These are phyloP conservation scores for Gossypium trilobum DNA, from an alignment of 441 rosid species.

Conservation along the genomic window DNA sequence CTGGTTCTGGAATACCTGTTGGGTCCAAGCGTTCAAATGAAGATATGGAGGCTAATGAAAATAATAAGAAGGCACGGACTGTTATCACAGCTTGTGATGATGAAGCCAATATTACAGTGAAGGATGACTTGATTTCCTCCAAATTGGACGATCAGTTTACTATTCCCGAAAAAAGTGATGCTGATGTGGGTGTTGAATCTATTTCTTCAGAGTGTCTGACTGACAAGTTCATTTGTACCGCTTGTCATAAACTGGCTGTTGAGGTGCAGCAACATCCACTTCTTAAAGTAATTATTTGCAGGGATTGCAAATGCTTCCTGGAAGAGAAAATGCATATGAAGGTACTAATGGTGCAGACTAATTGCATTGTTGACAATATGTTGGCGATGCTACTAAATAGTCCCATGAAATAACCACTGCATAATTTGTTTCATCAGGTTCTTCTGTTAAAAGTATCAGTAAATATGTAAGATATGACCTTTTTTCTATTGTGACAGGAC, in stretches of 20 bases:
- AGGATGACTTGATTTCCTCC: constrained; percentile 21
- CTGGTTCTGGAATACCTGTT: constrained; percentile 26
- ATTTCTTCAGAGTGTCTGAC: constrained; percentile 27
- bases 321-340: constrained; percentile 53
- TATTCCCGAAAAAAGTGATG: constrained; percentile 20
- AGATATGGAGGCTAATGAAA: constrained; percentile 27
- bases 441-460: neutral
- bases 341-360: constrained; percentile 39
- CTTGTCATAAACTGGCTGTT: constrained; percentile 51
- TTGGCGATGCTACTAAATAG: neutral
- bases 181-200: constrained; percentile 20
- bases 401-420: neutral
- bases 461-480: neutral
- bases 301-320: constrained; percentile 65
- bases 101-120: constrained; percentile 31
- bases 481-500: constrained; percentile 39
- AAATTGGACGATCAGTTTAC: constrained; percentile 26
- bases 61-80: constrained; percentile 40
- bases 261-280: constrained; percentile 80
- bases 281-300: constrained; percentile 78
- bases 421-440: neutral
- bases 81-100: constrained; percentile 34
- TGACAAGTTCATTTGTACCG: constrained; percentile 62
- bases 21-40: constrained; percentile 40
- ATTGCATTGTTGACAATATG: constrained; percentile 1